Evolutionary conservation across 495 filamentous ascomycete genomes (phyloP), one percentile per base, ranked within the genome.

Genomic region (Neurospora sp.): DNA sequence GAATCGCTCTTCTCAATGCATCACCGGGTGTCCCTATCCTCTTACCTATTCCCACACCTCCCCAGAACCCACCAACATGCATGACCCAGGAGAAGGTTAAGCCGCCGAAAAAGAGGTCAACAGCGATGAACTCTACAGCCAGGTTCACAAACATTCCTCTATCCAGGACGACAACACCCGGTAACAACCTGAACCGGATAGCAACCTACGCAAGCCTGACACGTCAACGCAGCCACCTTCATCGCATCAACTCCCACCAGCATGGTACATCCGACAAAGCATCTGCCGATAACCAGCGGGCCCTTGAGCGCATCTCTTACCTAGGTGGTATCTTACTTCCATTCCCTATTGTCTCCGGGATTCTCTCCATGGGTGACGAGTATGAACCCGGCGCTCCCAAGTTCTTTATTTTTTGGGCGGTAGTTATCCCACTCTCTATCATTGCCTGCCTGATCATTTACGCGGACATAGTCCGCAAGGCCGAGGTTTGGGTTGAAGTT

Each of bases 401-500:
- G 73, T 84, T 84, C 79, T 84, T 70, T 70, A 73, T 84, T 0
- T 84, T 84, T 71, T 84, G 83, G 83, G 82, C 79, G 1, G 76
- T 76, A 1, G 73, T 77, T 3, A 53, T 80, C 10, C 82, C 83
- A 5, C 76, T 84, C 0, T 73, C 81, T 2, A 44, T 78, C 18
- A 16, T 83, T 40, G 73, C 81, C 37, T 69, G 84, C 1, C 69
- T 80, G 12, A 61, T 84, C 69, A 81, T 84, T 71, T 84, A 84
- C 73, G 82, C 82, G 37, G 83, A 84, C 72, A 81, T 78, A 16
- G 79, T 84, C 53, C 78, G 83, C 73, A 83, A 80, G 78, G 77
- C 76, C 20, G 82, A 84, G 75, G 83, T 84, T 7, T 84, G 83
- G 83, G 80, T 84, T 20, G 83, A 84, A 75, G 79, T 83, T 8